A percentile compares a stretch with the other conserved stretches of the same genome.
Evolutionary conservation across 345 rosid genomes (phyloP).

Genomic region (Adansonia digitata): DNA sequence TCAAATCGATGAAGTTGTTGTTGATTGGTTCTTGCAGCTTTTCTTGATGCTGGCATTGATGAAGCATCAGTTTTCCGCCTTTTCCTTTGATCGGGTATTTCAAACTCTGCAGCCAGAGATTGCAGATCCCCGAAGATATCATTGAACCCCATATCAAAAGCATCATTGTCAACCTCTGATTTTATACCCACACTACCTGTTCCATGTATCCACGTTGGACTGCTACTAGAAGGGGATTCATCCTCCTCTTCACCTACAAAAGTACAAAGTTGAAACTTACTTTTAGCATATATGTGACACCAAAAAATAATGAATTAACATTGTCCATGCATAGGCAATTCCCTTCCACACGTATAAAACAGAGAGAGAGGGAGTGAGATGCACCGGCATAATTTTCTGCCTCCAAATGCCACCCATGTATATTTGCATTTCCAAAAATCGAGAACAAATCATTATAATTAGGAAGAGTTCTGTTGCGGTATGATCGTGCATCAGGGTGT

Average conservation of each 20-base stretch:
- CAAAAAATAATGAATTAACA: not conserved
- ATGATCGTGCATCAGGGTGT: slow-evolving; percentile 34
- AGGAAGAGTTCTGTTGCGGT: slow-evolving; percentile 34
- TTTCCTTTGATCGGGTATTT: slow-evolving; percentile 17
- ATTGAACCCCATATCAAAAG: slow-evolving; percentile 15
- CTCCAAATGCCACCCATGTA: slow-evolving; percentile 14
- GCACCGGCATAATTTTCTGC: slow-evolving; percentile 20
- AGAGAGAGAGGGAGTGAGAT: not conserved
- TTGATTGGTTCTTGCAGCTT: slow-evolving; percentile 20
- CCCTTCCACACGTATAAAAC: not conserved
- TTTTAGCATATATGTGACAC: not conserved
- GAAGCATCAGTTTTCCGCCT: slow-evolving; percentile 25
- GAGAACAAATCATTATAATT: slow-evolving; percentile 44
- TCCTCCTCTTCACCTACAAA: slow-evolving; percentile 34
- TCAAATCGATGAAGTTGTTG: slow-evolving; percentile 16
- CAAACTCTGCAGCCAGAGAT: slow-evolving; percentile 23
- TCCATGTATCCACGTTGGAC: slow-evolving; percentile 15
- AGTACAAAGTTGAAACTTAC: not conserved
- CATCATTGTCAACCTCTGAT: slow-evolving; percentile 16
- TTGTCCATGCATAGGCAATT: slow-evolving; percentile 2
- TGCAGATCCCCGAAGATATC: slow-evolving; percentile 19
- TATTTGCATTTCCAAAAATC: slow-evolving; percentile 33
- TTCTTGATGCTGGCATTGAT: slow-evolving; percentile 19
- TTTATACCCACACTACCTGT: slow-evolving; percentile 12
- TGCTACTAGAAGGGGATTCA: slow-evolving; percentile 18